Base-by-base conservation (phyloP, 2,329 filamentous ascomycete species). In the Sporothrix protearum region DNA sequence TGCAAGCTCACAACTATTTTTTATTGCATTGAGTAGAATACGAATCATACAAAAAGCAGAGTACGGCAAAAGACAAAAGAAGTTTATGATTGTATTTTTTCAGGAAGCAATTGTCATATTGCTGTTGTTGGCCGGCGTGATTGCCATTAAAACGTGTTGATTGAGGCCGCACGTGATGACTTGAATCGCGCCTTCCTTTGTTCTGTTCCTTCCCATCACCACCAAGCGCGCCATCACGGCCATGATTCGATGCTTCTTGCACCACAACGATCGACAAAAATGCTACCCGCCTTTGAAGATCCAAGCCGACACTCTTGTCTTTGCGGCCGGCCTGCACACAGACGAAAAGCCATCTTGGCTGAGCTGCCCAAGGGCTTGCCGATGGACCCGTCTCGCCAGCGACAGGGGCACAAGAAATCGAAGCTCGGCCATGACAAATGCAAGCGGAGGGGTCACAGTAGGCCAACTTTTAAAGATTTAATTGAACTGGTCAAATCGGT, bases 361-460 rank as follows among this genome's bases (percentile, higher is more conserved):
- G 74, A 75, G 67, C 59, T 76, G 59, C 75, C 76, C 7, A 75
- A 76, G 51, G 71, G 71, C 10, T 47, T 76, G 45, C 12, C 33
- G 16, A 73, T 64, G 59, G 59, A 75, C 63, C 74, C 72, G 19
- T 59, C 57, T 0, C 71, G 73, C 36, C 73, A 73, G 57, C 72
- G 76, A 25, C 73, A 75, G 6, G 63, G 71, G 19, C 76, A 77
- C 33, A 71, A 55, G 5, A 77, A 77, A 49, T 77, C 76, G 5
- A 71, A 68, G 36, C 51, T 57, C 7, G 76, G 76, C 0, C 77
- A 76, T 42, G 73, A 74, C 19, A 77, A 73, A 25, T 77, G 76
- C 66, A 76, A 71, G 63, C 75, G 71, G 59, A 74, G 76, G 76
- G n/a, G 75, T 77, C 8, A 76, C 76, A 69, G 76, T 77, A 39